Base-by-base conservation (phyloP, 208 protist species). In the Herpetomonas tarakana region DNA sequence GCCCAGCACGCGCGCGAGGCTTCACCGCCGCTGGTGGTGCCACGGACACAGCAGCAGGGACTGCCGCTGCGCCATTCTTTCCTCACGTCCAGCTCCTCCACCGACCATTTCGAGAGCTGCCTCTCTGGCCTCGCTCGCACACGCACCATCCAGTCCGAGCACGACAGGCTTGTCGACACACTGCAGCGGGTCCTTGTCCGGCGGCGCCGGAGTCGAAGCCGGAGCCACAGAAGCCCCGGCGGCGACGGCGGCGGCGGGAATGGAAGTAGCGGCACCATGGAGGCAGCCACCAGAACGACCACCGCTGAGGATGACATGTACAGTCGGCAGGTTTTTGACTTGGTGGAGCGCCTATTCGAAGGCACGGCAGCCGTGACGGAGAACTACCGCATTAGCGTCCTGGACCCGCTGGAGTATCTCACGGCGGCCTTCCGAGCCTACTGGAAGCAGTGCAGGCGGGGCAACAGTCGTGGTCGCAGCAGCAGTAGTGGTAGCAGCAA, bases 401-500 rank as follows among this genome's bases (percentile, higher is more conserved):
- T 41, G 35, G 35, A 41, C 35, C 35, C 35, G 35, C 35, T 41
- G 35, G 9, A 41, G 14, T 41, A 14, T 14, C 9, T 41, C 9
- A 41, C 35, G 14, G 35, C 6, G 9, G 14, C 6, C 14, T 41
- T 41, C 14, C 35, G 35, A 14, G 35, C 35, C 9, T 41, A 52
- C 18, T 52, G 46, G 24, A 7, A 52, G 24, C 12, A 22, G 7
- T 52, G 46, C 7, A 7, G n/a, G 24, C 12, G 6, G 7, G 24
- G 46, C 46, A 19, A 18, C 46, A 19, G 12, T 7, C 11, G 7
- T 7, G 46, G 46, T 52, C 11, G n/a, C 46, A 26, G n/a, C 46
- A 19, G 7, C 46, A 7, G n/a, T 52, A 7, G n/a, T 52, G 46
- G 46, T 19, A 52, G 46, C 46, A 52, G 46, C 46, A 41, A 14